Conservation (phyloP, 2,329 filamentous ascomycete genomes). For the Pseudogymnoascus sp. region DNA sequence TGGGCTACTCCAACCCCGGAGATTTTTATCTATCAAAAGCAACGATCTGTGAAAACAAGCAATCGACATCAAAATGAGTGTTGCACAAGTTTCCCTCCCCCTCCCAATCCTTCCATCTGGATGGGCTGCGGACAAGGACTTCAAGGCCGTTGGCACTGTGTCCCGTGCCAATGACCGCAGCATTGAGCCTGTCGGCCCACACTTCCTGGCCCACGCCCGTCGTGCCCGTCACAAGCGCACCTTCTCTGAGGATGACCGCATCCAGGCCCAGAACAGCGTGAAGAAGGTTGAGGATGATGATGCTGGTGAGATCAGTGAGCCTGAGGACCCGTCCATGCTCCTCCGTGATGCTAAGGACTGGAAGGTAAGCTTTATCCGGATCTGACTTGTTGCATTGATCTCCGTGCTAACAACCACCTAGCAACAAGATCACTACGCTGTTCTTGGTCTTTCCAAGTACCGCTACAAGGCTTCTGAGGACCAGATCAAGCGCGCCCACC, state of each 20-base stretch:
- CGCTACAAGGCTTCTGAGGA: slow-evolving; percentile 90
- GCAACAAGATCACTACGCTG: slow-evolving; percentile 96
- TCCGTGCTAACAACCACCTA: slow-evolving; percentile 32
- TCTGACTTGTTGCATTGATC: not conserved
- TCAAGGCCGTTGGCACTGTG: slow-evolving; percentile 74
- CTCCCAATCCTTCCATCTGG: slow-evolving; percentile 71
- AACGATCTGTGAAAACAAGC: not conserved
- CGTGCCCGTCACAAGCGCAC: slow-evolving; percentile 94
- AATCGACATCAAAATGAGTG: slow-evolving; percentile 10
- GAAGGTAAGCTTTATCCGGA: slow-evolving; percentile 60
- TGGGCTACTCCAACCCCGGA: not conserved
- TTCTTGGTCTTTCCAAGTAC: slow-evolving; percentile 88
- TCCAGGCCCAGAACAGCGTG: slow-evolving; percentile 88
- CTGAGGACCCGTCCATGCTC: slow-evolving; percentile 88
- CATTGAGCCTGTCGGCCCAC: slow-evolving; percentile 91
- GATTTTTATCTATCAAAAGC: slow-evolving; percentile 8
- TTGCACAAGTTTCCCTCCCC: slow-evolving; percentile 45
- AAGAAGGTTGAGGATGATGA: slow-evolving; percentile 95
- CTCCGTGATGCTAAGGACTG: slow-evolving; percentile 96
- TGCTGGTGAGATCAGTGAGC: slow-evolving; percentile 83
- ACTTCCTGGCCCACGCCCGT: slow-evolving; percentile 95
- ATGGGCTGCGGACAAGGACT: slow-evolving; percentile 86
- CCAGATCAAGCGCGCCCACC: slow-evolving; percentile 97
- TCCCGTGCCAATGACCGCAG: slow-evolving; percentile 75
- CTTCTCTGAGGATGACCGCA: slow-evolving; percentile 96